Evolutionary conservation across 2,329 filamentous ascomycete genomes (phyloP).

Genomic region (Penicillium sp.): DNA sequence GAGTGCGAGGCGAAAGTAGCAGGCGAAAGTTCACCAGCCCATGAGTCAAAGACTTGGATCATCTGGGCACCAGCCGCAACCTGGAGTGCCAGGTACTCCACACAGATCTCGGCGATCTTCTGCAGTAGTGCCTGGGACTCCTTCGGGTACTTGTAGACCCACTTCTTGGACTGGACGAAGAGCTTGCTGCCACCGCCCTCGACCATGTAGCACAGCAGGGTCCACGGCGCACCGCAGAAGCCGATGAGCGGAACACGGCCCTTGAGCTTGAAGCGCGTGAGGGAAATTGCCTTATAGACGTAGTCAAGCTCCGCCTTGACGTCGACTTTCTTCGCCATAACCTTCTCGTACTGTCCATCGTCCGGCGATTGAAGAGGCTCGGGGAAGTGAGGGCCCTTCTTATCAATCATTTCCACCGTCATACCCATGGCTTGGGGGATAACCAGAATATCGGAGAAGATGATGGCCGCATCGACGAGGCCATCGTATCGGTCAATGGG

Average conservation of each 20-base stretch:
- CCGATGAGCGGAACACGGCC: conserved; percentile 91
- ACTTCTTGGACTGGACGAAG: conserved; percentile 91
- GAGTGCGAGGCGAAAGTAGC: conserved; percentile 80
- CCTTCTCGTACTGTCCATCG: conserved; percentile 77
- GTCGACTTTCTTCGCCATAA: conserved; percentile 77
- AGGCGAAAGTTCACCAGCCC: conserved; percentile 91
- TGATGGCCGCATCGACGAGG: conserved; percentile 93
- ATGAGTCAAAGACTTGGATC: conserved; percentile 96
- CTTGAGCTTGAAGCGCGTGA: conserved; percentile 83
- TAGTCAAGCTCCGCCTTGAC: conserved; percentile 84
- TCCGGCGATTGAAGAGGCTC: conserved; percentile 75
- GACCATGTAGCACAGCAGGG: conserved; percentile 97
- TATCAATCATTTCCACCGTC: conserved; percentile 97
- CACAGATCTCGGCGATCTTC: conserved; percentile 92
- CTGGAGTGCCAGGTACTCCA: conserved; percentile 90
- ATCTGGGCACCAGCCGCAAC: conserved; percentile 93
- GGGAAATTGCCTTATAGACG: conserved; percentile 91
- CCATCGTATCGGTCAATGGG: conserved; percentile 89
- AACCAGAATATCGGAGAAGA: conserved; percentile 97
- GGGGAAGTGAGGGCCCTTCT: conserved; percentile 94
- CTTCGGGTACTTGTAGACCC: conserved; percentile 86
- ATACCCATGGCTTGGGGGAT: conserved; percentile 98
- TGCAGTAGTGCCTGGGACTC: conserved; percentile 78
- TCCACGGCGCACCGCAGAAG: conserved; percentile 97
- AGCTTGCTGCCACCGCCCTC: conserved; percentile 95